A percentile compares a stretch with the other conserved stretches of the same genome.
phyloP scores from a whole-genome alignment of 2,329 filamentous ascomycete genomes.

The Arachnopeziza araneosa region DNA sequence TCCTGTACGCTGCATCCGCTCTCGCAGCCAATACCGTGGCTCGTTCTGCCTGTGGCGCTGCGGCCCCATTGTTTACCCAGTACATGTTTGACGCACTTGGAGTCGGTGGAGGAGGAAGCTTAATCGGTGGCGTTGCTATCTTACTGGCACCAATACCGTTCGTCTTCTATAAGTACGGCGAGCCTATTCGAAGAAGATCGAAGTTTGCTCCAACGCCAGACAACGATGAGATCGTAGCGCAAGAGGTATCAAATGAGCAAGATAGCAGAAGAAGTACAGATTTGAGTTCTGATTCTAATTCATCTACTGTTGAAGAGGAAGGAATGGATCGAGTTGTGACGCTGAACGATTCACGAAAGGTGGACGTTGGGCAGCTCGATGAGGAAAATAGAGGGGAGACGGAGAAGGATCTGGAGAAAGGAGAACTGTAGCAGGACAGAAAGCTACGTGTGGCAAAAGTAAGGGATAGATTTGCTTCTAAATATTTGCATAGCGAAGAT shows the following conservation, averaged over 20 bases:
- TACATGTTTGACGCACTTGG: slow-evolving; percentile 38
- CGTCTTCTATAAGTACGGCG: slow-evolving; percentile 28
- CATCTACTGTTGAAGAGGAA: slow-evolving; percentile 1
- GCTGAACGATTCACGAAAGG: slow-evolving; percentile 2
- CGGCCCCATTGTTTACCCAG: slow-evolving; percentile 55
- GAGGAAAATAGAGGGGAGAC: not conserved
- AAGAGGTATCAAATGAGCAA: not conserved
- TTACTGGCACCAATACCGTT: slow-evolving; percentile 27
- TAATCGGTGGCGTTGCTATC: slow-evolving; percentile 45
- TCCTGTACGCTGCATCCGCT: slow-evolving; percentile 39
- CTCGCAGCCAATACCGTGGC: slow-evolving; percentile 58
- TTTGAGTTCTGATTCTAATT: not conserved
- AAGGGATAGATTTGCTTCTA: not conserved
- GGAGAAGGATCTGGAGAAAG: slow-evolving; percentile 15
- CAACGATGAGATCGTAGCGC: not conserved
- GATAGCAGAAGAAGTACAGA: not conserved
- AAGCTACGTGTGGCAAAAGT: not conserved
- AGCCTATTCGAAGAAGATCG: slow-evolving; percentile 26
- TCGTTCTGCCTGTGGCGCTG: slow-evolving; percentile 58
- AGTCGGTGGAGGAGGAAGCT: slow-evolving; percentile 46
- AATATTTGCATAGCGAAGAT: not conserved
- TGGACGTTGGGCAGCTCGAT: slow-evolving; percentile 4
- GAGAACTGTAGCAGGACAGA: not conserved
- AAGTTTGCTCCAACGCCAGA: slow-evolving; percentile 23
- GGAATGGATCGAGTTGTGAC: slow-evolving; percentile 7